Conservation (phyloP, 805 yeast species). For the Candida namnaoensis region DNA sequence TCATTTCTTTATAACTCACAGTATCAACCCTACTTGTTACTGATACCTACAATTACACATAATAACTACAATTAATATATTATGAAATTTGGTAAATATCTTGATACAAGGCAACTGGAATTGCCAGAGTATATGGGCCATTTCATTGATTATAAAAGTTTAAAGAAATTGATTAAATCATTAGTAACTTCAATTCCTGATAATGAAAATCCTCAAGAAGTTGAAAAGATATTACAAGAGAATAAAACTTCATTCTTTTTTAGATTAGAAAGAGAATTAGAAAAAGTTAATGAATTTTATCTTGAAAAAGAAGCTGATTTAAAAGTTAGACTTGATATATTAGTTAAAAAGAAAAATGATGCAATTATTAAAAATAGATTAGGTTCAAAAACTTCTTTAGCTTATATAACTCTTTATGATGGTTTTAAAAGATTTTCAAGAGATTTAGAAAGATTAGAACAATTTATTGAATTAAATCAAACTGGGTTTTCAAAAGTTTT, state of each 20-base stretch:
- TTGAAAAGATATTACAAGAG: constrained; percentile 61
- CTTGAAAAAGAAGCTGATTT: constrained; percentile 86
- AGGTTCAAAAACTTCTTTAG: constrained; percentile 56
- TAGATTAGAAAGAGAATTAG: constrained; percentile 87
- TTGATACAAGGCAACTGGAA: constrained; percentile 90
- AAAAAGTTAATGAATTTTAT: constrained; percentile 90
- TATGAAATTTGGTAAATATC: constrained; percentile 90
- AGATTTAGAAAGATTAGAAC: constrained; percentile 83
- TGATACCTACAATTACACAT: too few relatives aligned
- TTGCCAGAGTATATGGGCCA: constrained; percentile 91
- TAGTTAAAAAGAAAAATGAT: constrained; percentile 62
- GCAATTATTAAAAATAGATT: constrained; percentile 33
- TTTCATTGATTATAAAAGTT: constrained; percentile 89
- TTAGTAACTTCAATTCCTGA: constrained; percentile 38
- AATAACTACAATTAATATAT: background rate
- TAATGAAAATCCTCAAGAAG: constrained; percentile 14
- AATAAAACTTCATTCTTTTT: constrained; percentile 85
- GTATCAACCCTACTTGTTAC: too few relatives aligned
- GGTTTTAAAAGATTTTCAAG: constrained; percentile 85
- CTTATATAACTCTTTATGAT: constrained; percentile 76
- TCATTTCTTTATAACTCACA: too few relatives aligned
- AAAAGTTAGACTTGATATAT: constrained; percentile 66
- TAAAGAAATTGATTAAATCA: constrained; percentile 85
- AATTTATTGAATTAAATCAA: constrained; percentile 89
- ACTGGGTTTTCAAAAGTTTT: constrained; percentile 93